Evolutionary conservation across 2,329 filamentous ascomycete species (phyloP).

Genomic region (Diplocarpon rosae): DNA sequence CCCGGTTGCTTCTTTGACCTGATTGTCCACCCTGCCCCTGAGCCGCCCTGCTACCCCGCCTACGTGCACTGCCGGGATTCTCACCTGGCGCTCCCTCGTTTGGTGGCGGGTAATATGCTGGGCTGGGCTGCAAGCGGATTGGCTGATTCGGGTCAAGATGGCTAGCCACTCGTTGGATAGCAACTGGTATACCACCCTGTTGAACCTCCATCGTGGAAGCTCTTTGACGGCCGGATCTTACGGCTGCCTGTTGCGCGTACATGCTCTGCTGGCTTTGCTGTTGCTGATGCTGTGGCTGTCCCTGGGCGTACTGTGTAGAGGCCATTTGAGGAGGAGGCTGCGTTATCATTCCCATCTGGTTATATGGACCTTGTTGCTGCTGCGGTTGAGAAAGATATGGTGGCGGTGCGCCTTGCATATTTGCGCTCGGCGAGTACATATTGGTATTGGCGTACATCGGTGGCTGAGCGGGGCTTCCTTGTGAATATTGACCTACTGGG

Average conservation of each 20-base stretch:
- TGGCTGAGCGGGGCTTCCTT: slow-evolving; percentile 32
- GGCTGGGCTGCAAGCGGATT: slow-evolving; percentile 87
- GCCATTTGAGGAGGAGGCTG: slow-evolving; percentile 56
- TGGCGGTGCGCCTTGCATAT: slow-evolving; percentile 51
- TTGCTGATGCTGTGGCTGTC: slow-evolving; percentile 42
- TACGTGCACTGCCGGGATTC: slow-evolving; percentile 47
- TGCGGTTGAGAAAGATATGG: slow-evolving; percentile 59
- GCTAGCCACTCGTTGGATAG: slow-evolving; percentile 89
- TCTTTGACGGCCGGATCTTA: slow-evolving; percentile 71
- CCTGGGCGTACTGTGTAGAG: slow-evolving; percentile 48
- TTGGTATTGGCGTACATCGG: slow-evolving; percentile 75
- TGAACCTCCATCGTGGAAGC: slow-evolving; percentile 96
- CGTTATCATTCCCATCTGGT: slow-evolving; percentile 57
- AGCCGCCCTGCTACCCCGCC: slow-evolving; percentile 65
- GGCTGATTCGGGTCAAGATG: slow-evolving; percentile 91
- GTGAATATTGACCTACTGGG: slow-evolving; percentile 38
- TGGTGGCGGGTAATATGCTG: slow-evolving; percentile 92
- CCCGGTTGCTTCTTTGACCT: slow-evolving; percentile 51
- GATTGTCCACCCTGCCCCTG: slow-evolving; percentile 38
- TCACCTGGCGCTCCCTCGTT: slow-evolving; percentile 61
- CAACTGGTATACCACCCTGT: slow-evolving; percentile 80
- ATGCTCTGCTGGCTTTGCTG: slow-evolving; percentile 52
- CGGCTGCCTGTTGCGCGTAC: slow-evolving; percentile 66
- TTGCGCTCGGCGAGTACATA: slow-evolving; percentile 59
- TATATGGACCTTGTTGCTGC: slow-evolving; percentile 48